phyloP scores from a whole-genome alignment of 1,139 yeast species.

The Zygosaccharomyces sapae region DNA sequence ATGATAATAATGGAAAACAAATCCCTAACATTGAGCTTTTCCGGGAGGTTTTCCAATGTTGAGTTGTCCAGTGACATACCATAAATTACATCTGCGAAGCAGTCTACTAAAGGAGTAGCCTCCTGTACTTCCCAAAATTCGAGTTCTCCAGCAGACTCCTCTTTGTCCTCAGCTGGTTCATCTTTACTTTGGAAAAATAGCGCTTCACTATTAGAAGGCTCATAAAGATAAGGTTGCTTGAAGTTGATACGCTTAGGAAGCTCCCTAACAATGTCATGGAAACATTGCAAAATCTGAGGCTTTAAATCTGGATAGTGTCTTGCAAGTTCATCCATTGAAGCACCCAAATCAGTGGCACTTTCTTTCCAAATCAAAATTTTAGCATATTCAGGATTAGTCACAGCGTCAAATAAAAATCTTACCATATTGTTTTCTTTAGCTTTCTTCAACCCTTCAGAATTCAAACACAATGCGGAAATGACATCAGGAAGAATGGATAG shows the following conservation, averaged over 20 bases:
- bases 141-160: constrained; percentile 40
- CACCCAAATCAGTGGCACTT: constrained; percentile 54
- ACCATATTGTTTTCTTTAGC: constrained; percentile 50
- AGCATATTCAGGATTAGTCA: constrained; percentile 48
- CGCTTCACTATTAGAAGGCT: constrained; percentile 39
- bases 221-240: constrained; percentile 42
- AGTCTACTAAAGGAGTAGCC: constrained; percentile 31
- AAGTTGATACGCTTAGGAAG: constrained; percentile 45
- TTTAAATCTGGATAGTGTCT: constrained; percentile 78
- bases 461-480: constrained; percentile 79
- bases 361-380: constrained; percentile 48
- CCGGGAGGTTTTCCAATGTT: constrained; percentile 47
- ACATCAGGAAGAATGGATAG: constrained; percentile 66
- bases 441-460: constrained; percentile 63
- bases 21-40: constrained; percentile 41
- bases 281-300: constrained; percentile 51
- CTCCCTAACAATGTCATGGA: constrained; percentile 45
- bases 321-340: constrained; percentile 73
- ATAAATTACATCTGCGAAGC: constrained; percentile 33
- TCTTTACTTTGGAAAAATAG: constrained; percentile 42
- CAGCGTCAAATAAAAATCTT: constrained; percentile 48
- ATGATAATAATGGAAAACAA: constrained; percentile 43
- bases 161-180: constrained; percentile 42
- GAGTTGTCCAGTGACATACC: constrained; percentile 35
- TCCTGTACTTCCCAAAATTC: constrained; percentile 50